Evolutionary conservation across 352 stramenopile species (phyloP), one percentile per base, ranked within the genome.

Genomic region (Phytophthora niederhauseri): DNA sequence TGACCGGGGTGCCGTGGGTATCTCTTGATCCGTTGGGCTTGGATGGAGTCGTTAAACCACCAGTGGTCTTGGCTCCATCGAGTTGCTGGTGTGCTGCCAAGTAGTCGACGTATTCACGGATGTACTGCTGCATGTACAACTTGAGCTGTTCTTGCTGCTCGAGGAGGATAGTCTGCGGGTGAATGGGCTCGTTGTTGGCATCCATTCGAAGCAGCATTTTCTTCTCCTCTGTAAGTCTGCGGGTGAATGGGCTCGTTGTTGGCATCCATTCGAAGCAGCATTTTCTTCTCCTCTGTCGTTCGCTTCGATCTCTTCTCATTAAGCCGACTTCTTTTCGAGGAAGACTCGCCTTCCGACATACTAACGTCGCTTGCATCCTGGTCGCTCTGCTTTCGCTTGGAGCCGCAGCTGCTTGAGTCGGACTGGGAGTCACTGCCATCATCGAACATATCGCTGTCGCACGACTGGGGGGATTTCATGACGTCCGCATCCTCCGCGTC

Each of bases 111-210:
- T 89, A 91, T 59, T 91, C 78, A 55, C 72, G 76, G 52, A 84
- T 77, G 70, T 91, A 91, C 57, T 85, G 72, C 57, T 85, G 65
- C 82, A 91, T 89, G 66, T 81, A 88, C 14, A 67, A 38, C 20
- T 80, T 78, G 20, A 91, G 63, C 48, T 77, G 58, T 45, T 85
- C 76, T 69, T 91, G 78, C 62, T 89, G 78, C 43, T 80, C 64
- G 15, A 63, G 34, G 22, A 89, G 62, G 51, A 91, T 70, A 12
- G 71, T 62, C 41, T 82, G 75, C 1, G 82, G 82, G n/a, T 88
- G 82, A 20, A 91, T 64, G 8, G 82, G 82, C 4, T 73, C 55
- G 28, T 77, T 70, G 54, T 69, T 75, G 6, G 36, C 38, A 43
- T 85, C 82, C 56, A 89, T 80, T 34, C 71, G 76, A 63, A 90